These are phyloP conservation scores for Aspergillus uvarum DNA, from an alignment of 2,329 filamentous ascomycete genomes.

Conservation along the genomic window DNA sequence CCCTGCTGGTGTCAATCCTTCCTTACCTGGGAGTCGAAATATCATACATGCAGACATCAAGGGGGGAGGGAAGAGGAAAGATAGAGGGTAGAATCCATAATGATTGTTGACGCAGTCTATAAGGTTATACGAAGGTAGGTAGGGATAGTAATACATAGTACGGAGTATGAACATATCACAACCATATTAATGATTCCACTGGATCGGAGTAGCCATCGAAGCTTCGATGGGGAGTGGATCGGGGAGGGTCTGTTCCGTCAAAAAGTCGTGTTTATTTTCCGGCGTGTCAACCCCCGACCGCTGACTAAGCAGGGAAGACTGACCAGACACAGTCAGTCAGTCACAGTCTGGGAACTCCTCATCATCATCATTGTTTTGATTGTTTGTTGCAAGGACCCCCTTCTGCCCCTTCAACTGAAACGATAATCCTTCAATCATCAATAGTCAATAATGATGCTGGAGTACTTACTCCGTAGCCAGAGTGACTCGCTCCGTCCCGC, in stretches of 20 bases:
- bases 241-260: neutral
- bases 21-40: neutral
- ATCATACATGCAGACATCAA: neutral
- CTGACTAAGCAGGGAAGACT: neutral
- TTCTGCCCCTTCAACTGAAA: neutral
- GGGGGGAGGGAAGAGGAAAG: neutral
- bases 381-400: neutral
- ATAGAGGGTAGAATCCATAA: no score
- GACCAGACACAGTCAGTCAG: no score
- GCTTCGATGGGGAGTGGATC: neutral
- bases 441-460: neutral
- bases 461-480: neutral
- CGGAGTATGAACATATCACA: neutral
- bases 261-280: neutral
- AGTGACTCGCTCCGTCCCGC: slow-evolving; percentile 1
- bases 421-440: neutral
- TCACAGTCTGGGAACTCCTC: neutral
- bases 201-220: neutral
- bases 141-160: neutral
- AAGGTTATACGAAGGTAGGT: no score
- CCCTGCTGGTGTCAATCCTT: neutral
- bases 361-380: no score
- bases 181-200: neutral
- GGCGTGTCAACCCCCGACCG: neutral
- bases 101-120: no score